Percentiles rank a stretch among this genome's conserved stretches.
These are phyloP conservation scores for Lentinula sp. DNA, from an alignment of 768 basidiomycete genomes.

Conservation along the genomic window DNA sequence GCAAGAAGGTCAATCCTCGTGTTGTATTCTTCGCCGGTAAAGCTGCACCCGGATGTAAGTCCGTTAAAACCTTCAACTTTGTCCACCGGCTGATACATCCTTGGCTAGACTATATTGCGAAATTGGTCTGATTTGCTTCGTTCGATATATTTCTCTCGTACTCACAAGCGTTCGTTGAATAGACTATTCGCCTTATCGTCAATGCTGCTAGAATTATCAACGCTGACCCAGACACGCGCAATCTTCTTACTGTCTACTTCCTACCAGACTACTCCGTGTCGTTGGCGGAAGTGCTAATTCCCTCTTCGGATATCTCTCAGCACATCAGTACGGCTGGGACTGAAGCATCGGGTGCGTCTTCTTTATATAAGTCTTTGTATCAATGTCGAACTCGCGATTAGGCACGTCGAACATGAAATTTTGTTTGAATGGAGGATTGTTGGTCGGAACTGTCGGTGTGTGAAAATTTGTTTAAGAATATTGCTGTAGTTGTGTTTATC, in stretches of 20 bases:
- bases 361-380: not conserved
- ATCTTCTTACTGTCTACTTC: constrained; percentile 87
- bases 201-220: constrained; percentile 81
- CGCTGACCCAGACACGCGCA: constrained; percentile 80
- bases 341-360: constrained; percentile 56
- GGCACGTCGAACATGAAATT: constrained; percentile 83
- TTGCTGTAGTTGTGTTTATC: not conserved
- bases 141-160: not conserved
- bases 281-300: constrained; percentile 77
- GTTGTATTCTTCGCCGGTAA: constrained; percentile 98
- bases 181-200: constrained; percentile 91
- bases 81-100: not conserved
- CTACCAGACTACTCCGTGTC: constrained; percentile 93
- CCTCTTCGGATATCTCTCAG: constrained; percentile 91
- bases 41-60: constrained; percentile 86
- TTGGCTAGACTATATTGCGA: constrained; percentile 77
- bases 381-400: not conserved
- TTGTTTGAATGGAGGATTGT: constrained; percentile 83
- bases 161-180: not conserved
- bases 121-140: constrained; percentile 46
- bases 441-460: constrained; percentile 76
- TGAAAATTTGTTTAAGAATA: not conserved
- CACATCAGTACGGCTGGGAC: constrained; percentile 98
- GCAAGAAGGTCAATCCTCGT: constrained; percentile 76
- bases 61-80: not conserved